Evolutionary conservation across 2,329 filamentous ascomycete species (phyloP), one percentile per base, ranked within the genome.

Genomic region (Coccinonectria pachysandricola): DNA sequence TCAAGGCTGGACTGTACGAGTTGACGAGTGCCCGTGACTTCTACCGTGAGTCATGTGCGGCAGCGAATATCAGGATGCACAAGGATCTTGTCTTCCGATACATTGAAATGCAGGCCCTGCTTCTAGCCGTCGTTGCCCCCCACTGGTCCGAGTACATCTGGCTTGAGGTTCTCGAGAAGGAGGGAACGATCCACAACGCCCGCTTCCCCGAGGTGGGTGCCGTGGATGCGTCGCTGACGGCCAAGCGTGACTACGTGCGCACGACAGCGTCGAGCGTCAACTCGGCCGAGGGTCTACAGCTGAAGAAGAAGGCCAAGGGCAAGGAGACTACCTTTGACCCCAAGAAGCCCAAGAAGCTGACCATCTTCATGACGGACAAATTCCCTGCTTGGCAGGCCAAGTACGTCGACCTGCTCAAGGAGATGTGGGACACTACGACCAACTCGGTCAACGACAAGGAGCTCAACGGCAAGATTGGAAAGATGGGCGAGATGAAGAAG

Each of bases 121-220:
- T 95, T 48, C 62, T 96, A 42, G 71, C 79, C 3, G 81, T 86
- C 26, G 77, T 96, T 36, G 79, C 88, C 3, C 88, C 91, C 32
- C 91, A 98, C 59, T 96, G 86, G 79, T 68, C 84, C 23, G 91
- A 98, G 52, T 81, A 93, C 57, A 75, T 98, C 50, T 96, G 86
- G 85, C 73, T 81, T 28, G 88, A 96, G 57, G 75, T 96, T 2
- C 73, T 98, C 34, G 74, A 80, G 52, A 86, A 83, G 62, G 54
- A 71, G 18, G 60, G 66, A 29, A 81, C 79, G 6, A 74, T 98
- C 45, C 87, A 96, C 60, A 74, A 77, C 27, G 85, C 82, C 8
- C 65, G 30, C 6, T 56, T 56, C 45, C 53, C 53, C 19, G 59
- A 69, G 26, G 75, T 84, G 0, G 72, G 79, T 1, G 65, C 70